Evolutionary conservation across 1,284 basidiomycete genomes (phyloP), one percentile per base, ranked within the genome.

Genomic region (Moniliella sp.): DNA sequence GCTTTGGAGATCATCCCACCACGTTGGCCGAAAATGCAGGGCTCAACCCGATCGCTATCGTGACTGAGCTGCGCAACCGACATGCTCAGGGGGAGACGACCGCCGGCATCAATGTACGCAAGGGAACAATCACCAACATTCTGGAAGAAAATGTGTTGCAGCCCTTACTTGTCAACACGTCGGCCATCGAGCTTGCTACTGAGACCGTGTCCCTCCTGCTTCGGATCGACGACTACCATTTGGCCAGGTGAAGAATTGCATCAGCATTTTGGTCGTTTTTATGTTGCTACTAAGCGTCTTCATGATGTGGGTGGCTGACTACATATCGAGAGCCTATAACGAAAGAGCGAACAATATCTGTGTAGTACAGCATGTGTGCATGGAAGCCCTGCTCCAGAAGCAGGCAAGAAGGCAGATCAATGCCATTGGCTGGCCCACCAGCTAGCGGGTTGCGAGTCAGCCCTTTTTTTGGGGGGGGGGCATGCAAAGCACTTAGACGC

Each of bases 11-110:
- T 3, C 97, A 84, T 52, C 91, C 91, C 2, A 93, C 80, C 2
- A 99, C 91, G 0, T 69, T 99, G 5, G 91, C 91, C 8, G 91
- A 99, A 65, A 97, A 99, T 59, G 91, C 91, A 5, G 91, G 91
- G 30, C 67, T 99, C 42, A 93, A 97, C 66, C 84, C 91, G 4
- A 94, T 99, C 45, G 76, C 82, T 10, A 97, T 97, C 52, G 86
- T 99, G 33, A 99, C 91, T 17, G 91, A 99, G 62, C 68, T 99
- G 37, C 73, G 91, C 45, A 99, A 97, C 66, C 71, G 84, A 45
- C 91, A 99, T 64, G 84, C 88, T 3, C 67, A 83, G 13, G 91
- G 91, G 18, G 91, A 99, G 55, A 70, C 73, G 45, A 86, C 76
- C 46, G 88, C 91, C 13, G 91, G 91, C 28, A 97, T 99, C 65